These are phyloP conservation scores for Epichloe bromicola DNA, from an alignment of 2,329 filamentous ascomycete genomes.

Conservation along the genomic window DNA sequence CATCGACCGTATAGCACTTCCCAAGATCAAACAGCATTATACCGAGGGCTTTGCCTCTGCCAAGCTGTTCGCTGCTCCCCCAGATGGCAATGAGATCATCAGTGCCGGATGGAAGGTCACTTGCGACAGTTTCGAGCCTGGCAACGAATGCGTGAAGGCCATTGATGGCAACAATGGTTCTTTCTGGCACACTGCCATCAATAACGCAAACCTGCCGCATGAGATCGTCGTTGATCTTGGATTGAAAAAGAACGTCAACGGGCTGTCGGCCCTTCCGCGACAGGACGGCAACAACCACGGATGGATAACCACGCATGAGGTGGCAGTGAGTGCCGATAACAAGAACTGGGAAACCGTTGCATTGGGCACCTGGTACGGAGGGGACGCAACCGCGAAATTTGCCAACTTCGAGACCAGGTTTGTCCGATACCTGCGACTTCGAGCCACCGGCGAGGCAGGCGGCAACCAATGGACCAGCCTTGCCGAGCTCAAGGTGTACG, in stretches of 20 bases:
- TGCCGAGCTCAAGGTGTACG: conserved; percentile 19
- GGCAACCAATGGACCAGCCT: conserved; percentile 19
- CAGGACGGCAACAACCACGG: conserved; percentile 14
- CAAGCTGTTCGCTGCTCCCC: conserved; percentile 3
- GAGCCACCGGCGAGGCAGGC: conserved; percentile 17
- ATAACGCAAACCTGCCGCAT: conserved; percentile 12
- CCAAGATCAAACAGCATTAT: not conserved
- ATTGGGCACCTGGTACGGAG: conserved; percentile 15
- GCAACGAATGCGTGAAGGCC: conserved; percentile 16
- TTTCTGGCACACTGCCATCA: conserved; percentile 16
- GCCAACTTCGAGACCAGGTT: conserved; percentile 19
- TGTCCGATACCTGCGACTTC: conserved; percentile 17
- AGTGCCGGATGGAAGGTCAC: conserved; percentile 14
- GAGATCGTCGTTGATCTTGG: conserved; percentile 20
- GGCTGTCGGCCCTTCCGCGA: conserved; percentile 17
- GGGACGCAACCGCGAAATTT: conserved; percentile 17
- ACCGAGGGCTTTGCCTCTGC: not conserved
- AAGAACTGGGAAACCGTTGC: conserved; percentile 15
- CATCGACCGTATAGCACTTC: not conserved
- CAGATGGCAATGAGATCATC: conserved; percentile 4
- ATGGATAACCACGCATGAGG: conserved; percentile 15
- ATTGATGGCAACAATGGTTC: conserved; percentile 16
- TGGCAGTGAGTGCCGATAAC: conserved; percentile 17
- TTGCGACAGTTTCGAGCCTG: conserved; percentile 16
- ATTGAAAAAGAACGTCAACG: conserved; percentile 14